Base-by-base conservation (phyloP, 345 rosid species). In the Arabis hirsuta region DNA sequence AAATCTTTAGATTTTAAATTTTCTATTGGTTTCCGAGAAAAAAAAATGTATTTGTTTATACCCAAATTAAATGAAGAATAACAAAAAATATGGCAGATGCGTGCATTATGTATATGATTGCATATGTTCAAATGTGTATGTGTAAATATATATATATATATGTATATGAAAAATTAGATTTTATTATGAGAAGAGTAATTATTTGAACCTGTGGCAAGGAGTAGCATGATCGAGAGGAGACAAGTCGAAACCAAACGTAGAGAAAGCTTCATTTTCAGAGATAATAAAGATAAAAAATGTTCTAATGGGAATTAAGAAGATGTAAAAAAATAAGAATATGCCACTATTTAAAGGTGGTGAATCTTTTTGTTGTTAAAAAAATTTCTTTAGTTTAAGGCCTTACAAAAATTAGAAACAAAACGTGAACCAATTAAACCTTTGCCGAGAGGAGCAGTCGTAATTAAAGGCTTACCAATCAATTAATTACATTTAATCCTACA, bases 161-260 rank as follows among this genome's bases (percentile, higher is more conserved):
- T 38, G 12, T 58, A 10, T 6, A 12, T 58, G 19, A 5, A 62
- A 19, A 55, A n/a, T 31, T 20, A 24, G 9, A 38, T 22, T 44
- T 36, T 6, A 41, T 19, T 29, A 26, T 43, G 47, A 53, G 65
- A 73, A 27, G 31, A 41, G 27, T 29, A 29, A 29, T 46, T 27
- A 50, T 27, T 42, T 41, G 69, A 68, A 75, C 74, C 79, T 75
- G 69, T 27, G 38, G 64, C 63, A 46, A 68, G 31, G 74, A 75
- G 63, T 43, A 75, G 67, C 58, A 75, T 68, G 69, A 54, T 26
- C 12, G 64, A 44, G 58, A 75, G 51, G 64, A 75, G 57, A 68
- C 62, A n/a, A 50, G 58, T 14, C 53, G 79, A 68, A 56, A 68
- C 47, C 38, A 75, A 61, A 68, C 79, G 79, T n/a, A 68, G 44